phyloP scores from a whole-genome alignment of 2,329 filamentous ascomycete genomes.

The Trichoderma pleuroti region DNA sequence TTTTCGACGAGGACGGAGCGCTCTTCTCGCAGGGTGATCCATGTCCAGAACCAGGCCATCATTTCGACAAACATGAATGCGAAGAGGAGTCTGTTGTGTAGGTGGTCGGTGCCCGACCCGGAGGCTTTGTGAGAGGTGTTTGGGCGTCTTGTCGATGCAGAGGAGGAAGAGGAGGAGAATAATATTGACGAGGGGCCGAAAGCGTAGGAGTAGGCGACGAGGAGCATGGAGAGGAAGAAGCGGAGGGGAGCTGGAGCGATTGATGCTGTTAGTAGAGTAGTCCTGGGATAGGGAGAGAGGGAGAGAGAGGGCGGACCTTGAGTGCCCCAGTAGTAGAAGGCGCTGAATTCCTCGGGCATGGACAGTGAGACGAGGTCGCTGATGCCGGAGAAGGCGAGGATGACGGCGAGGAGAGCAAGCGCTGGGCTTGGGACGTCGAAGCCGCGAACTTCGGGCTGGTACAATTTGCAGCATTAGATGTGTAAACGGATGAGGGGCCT shows the following conservation, averaged over 20 bases:
- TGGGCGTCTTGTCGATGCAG: conserved; percentile 29
- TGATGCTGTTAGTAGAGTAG: conserved; percentile 11
- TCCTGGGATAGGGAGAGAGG: conserved; percentile 20
- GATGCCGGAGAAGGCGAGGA: conserved; percentile 60
- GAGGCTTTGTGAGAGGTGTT: conserved; percentile 26
- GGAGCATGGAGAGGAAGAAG: conserved; percentile 56
- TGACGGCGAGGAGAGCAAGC: conserved; percentile 67
- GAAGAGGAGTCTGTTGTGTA: conserved; percentile 84
- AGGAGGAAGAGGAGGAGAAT: conserved; percentile 30
- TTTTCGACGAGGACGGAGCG: conserved; percentile 39
- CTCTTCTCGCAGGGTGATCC: conserved; percentile 68
- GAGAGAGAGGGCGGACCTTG: conserved; percentile 51
- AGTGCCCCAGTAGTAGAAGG: conserved; percentile 62
- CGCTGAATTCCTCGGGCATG: conserved; percentile 62
- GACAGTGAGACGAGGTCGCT: conserved; percentile 64
- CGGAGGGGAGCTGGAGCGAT: conserved; percentile 55
- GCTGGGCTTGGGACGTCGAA: conserved; percentile 68
- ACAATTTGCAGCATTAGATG: background rate
- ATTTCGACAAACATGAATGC: conserved; percentile 82
- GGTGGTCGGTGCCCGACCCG: conserved; percentile 56
- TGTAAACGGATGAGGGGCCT: background rate
- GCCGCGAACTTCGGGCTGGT: conserved; percentile 60
- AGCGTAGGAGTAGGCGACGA: conserved; percentile 63
- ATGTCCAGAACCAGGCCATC: conserved; percentile 83
- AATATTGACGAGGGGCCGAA: conserved; percentile 48